Base-by-base conservation (phyloP, 2,329 filamentous ascomycete genomes). In the Calonectria henricotiae region DNA sequence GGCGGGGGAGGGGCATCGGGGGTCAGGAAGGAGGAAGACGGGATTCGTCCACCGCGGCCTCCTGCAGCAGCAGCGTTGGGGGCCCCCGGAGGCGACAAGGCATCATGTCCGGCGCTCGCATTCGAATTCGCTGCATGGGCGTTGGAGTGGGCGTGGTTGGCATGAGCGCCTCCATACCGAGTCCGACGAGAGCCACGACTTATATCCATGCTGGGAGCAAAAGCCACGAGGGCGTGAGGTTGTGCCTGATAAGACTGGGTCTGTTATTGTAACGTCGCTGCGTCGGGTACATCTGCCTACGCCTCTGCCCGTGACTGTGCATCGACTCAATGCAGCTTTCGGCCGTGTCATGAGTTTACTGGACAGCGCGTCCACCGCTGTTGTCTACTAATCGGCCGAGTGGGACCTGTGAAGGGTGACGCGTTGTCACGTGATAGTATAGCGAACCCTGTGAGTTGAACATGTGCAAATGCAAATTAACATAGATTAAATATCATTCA, bases 141-240 rank as follows among this genome's bases (percentile, higher is more conserved):
- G 55, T 61, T 44, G 55, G 55, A 41, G 74, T 47, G 71, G 44
- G 62, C 49, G 73, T 54, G 69, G 51, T 49, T 68, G 32, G 69
- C 71, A 27, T 75, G 71, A 20, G 77, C 74, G 13, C 78, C 77
- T 68, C 78, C 78, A 73, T 79, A 74, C 44, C 79, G 79, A 62
- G 79, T 76, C 49, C 79, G 68, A 66, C 80, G 76, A 43, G 79
- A 78, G 65, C 79, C 79, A 63, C 78, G 79, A 62, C 72, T 65
- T 68, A 79, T 74, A 71, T 81, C 78, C 80, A 81, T 72, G 51
- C 35, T 69, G 54, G 41, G 32, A 25, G 25, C 12, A 37, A 13
- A 49, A 37, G 44, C 46, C 61, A 63, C 61, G 61, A 63, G 61
- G 60, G 27, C 35, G 51, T 25, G n/a, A 25, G 51, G 51, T 58